A percentile compares a stretch with the other conserved stretches of the same genome.
These are phyloP conservation scores for Jimgerdemannia lactiflua DNA, from an alignment of 192 early-diverging fungal genomes.

Conservation along the genomic window DNA sequence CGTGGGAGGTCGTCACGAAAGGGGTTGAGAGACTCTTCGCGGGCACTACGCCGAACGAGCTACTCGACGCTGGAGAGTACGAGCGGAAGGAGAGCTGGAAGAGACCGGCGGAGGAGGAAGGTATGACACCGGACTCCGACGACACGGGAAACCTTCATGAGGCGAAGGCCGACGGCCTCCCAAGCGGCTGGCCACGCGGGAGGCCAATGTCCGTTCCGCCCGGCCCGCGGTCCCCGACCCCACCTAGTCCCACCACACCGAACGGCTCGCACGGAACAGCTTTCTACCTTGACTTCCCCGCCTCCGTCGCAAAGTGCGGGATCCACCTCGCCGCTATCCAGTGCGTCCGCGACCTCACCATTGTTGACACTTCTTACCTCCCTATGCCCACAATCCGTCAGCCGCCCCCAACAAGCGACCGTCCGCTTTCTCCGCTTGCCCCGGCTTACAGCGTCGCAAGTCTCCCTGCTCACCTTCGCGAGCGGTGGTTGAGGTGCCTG, in stretches of 20 bases:
- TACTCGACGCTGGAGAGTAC: conserved; percentile 52
- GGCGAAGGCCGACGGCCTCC: no score
- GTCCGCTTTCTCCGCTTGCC: conserved; percentile 19
- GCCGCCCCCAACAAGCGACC: conserved; percentile 13
- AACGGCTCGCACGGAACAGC: conserved; percentile 11
- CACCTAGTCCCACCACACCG: conserved; percentile 13
- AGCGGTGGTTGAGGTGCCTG: conserved; percentile 72
- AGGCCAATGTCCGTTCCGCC: no score
- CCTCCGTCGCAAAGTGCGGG: conserved; percentile 88
- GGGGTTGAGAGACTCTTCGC: conserved; percentile 76
- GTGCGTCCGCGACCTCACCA: conserved; percentile 80
- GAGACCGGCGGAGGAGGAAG: conserved; percentile 19
- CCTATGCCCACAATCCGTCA: conserved; percentile 27
- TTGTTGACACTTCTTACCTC: conserved; percentile 53
- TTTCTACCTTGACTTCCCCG: conserved; percentile 76
- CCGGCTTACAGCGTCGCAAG: conserved; percentile 28
- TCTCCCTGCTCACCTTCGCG: conserved; percentile 42
- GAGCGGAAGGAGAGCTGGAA: conserved; percentile 25
- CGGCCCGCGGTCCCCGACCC: no score
- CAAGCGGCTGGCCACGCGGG: no score
- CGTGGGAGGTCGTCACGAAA: conserved; percentile 74
- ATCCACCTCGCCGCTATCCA: conserved; percentile 87
- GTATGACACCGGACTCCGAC: conserved; percentile 25
- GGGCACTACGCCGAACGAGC: conserved; percentile 77
- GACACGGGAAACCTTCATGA: no score